Evolutionary conservation across 352 stramenopile genomes (phyloP).

Genomic region (Phytophthora fragariae): DNA sequence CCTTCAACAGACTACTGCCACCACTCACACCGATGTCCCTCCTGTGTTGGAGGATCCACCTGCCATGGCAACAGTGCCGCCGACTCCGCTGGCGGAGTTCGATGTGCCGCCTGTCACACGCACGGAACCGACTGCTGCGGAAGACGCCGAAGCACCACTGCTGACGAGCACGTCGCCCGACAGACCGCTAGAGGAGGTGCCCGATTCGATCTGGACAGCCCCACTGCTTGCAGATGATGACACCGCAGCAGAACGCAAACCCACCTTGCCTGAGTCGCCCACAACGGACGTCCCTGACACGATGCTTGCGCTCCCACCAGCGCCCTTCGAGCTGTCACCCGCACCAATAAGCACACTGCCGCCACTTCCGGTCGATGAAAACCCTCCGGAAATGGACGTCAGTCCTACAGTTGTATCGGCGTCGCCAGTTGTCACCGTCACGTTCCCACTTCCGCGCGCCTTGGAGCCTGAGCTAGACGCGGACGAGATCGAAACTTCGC

Average conservation of each 20-base stretch:
- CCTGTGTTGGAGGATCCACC: conserved; percentile 17
- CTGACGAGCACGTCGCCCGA: conserved; percentile 18
- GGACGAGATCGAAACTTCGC: conserved; percentile 15
- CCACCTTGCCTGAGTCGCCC: conserved; percentile 13
- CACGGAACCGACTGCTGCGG: conserved; percentile 10
- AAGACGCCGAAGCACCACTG: conserved; percentile 20
- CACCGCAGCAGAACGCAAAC: conserved; percentile 14
- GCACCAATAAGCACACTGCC: conserved; percentile 7
- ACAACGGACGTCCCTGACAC: conserved; percentile 8
- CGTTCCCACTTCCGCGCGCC: conserved; percentile 13
- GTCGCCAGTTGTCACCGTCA: conserved; percentile 13
- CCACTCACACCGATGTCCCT: conserved; percentile 4
- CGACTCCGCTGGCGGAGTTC: conserved; percentile 9
- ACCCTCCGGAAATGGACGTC: conserved; percentile 12
- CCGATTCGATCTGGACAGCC: conserved; percentile 13
- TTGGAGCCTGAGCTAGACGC: conserved; percentile 9
- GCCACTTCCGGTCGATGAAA: conserved; percentile 10
- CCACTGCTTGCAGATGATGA: conserved; percentile 21
- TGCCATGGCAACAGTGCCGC: conserved; percentile 8
- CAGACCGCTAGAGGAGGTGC: conserved; percentile 6
- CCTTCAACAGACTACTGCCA: conserved; percentile 28
- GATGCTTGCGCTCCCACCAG: conserved; percentile 20
- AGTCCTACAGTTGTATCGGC: conserved; percentile 14
- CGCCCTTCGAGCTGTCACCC: conserved; percentile 7
- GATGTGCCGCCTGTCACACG: conserved; percentile 15